phyloP scores from a whole-genome alignment of 352 stramenopile species.

The Peronospora farinosa region DNA sequence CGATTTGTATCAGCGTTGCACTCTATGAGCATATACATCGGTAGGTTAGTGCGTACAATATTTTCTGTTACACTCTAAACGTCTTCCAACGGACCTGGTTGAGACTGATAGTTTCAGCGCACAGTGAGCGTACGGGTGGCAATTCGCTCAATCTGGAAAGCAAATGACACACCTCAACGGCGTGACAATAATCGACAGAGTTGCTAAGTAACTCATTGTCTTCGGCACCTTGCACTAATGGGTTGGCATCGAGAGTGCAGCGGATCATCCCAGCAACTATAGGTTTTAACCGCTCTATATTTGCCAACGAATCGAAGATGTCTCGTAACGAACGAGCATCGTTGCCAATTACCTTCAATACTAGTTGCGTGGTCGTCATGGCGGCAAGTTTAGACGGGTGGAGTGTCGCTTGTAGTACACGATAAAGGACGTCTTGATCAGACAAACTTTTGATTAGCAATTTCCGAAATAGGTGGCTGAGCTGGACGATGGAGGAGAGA shows the following conservation, averaged over 20 bases:
- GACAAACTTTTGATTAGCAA: constrained; percentile 42
- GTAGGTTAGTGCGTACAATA: background rate
- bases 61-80: background rate
- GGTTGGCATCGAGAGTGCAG: constrained; percentile 40
- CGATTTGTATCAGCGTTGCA: constrained; percentile 59
- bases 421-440: constrained; percentile 57
- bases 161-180: constrained; percentile 51
- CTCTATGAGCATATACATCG: constrained; percentile 27
- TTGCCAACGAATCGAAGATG: constrained; percentile 38
- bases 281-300: constrained; percentile 39
- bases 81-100: constrained; percentile 48
- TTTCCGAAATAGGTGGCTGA: constrained; percentile 64
- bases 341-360: constrained; percentile 59
- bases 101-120: constrained; percentile 53
- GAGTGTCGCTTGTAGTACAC: constrained; percentile 58
- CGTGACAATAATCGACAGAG: constrained; percentile 66
- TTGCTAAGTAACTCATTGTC: constrained; percentile 37
- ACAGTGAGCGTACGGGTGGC: constrained; percentile 37
- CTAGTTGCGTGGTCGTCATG: constrained; percentile 40
- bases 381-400: constrained; percentile 63
- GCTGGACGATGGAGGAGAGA: constrained; percentile 40
- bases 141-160: constrained; percentile 55
- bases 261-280: constrained; percentile 51
- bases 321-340: constrained; percentile 42
- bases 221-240: constrained; percentile 39